phyloP scores from a whole-genome alignment of 129 eudicot genomes.

The Rutidosis leptorrhynchoides region DNA sequence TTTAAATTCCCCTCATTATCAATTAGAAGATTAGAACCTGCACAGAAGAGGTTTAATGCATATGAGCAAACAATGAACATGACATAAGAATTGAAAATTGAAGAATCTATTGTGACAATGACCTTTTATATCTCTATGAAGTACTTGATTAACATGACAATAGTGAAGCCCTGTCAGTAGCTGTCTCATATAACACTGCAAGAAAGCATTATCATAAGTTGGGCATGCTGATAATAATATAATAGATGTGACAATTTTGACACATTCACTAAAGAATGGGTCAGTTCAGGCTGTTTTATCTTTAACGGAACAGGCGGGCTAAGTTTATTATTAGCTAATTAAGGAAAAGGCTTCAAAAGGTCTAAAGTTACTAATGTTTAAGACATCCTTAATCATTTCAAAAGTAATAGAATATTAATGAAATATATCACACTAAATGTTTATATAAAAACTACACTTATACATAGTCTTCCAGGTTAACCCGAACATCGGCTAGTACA shows the following conservation, averaged over 20 bases:
- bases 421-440: background rate
- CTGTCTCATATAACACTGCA: slow-evolving; percentile 94
- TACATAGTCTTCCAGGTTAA: background rate
- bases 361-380: background rate
- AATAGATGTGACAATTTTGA: background rate
- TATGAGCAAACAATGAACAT: slow-evolving; percentile 16
- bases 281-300: background rate
- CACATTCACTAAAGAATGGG: background rate
- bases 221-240: slow-evolving; percentile 8
- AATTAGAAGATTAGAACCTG: slow-evolving; percentile 91
- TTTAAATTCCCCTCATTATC: slow-evolving; percentile 91
- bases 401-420: too few relatives aligned
- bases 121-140: slow-evolving; percentile 98
- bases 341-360: background rate
- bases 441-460: background rate
- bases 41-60: background rate
- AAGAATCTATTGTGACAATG: background rate
- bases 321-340: background rate
- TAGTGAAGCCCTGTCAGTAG: slow-evolving; percentile 93
- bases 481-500: background rate
- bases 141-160: slow-evolving; percentile 88
- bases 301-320: background rate
- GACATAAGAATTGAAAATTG: background rate
- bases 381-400: background rate
- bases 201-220: slow-evolving; percentile 28